Evolutionary conservation across 2,329 filamentous ascomycete species (phyloP).

Genomic region (Endothia cerciana): DNA sequence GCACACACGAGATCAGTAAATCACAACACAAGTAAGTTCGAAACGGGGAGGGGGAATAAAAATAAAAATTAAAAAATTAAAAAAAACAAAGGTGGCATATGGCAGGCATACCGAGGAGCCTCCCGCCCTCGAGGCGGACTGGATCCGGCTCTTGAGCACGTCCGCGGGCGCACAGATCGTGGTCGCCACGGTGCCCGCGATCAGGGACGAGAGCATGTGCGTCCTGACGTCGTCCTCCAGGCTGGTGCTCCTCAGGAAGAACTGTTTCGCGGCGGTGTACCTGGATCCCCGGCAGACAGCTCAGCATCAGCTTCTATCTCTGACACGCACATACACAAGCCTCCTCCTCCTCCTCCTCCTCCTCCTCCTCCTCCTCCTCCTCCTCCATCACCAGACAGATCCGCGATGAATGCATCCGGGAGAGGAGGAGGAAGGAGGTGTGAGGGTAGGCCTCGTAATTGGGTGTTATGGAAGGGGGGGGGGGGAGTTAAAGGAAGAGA

Average conservation of each 20-base stretch:
- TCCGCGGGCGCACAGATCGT: conserved; percentile 51
- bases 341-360: not conserved
- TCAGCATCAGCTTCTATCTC: not conserved
- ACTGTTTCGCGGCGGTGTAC: conserved; percentile 43
- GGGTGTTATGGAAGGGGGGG: not conserved
- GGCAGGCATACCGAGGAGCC: conserved; percentile 12
- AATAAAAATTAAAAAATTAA: too few relatives aligned
- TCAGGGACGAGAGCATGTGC: conserved; percentile 45
- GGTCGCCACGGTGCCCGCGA: conserved; percentile 50
- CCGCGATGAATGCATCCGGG: too few relatives aligned
- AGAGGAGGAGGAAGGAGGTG: not conserved
- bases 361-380: not conserved
- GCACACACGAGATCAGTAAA: not conserved
- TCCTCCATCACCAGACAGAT: too few relatives aligned
- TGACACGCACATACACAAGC: too few relatives aligned
- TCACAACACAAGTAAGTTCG: too few relatives aligned
- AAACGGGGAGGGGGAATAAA: too few relatives aligned
- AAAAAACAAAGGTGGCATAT: too few relatives aligned
- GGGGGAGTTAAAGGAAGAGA: not conserved
- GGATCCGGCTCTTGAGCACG: conserved; percentile 49
- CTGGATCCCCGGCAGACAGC: not conserved
- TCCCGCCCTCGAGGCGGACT: conserved; percentile 37
- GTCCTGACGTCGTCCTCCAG: conserved; percentile 46
- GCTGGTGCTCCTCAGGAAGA: conserved; percentile 35
- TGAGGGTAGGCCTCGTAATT: too few relatives aligned